Conservation (phyloP, 1,284 basidiomycete species). For the Irpex sp. region DNA sequence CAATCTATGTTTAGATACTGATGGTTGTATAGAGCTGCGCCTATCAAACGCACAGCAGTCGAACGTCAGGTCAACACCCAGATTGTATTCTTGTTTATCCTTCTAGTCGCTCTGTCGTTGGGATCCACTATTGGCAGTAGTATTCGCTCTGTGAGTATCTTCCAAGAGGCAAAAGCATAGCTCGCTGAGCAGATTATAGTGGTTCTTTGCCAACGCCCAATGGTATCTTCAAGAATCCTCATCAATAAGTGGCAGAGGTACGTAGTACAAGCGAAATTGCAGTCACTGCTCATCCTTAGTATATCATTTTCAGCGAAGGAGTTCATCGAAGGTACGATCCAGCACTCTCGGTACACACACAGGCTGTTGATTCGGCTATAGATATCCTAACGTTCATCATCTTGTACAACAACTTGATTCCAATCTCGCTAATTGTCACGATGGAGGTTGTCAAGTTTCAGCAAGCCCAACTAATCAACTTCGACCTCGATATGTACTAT, state of each 20-base stretch:
- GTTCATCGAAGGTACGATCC: conserved; percentile 71
- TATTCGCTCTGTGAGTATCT: conserved; percentile 56
- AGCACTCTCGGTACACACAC: background rate
- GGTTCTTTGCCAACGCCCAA: conserved; percentile 78
- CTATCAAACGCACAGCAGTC: conserved; percentile 94
- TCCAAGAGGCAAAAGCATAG: background rate
- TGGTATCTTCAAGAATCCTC: conserved; percentile 75
- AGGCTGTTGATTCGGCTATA: conserved; percentile 20
- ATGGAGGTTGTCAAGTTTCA: conserved; percentile 99
- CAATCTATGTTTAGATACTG: conserved; percentile 1
- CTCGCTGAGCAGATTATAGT: conserved; percentile 30
- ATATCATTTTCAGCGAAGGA: conserved; percentile 48
- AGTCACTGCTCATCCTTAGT: conserved; percentile 1
- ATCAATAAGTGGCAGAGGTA: conserved; percentile 58
- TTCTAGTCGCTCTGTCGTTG: conserved; percentile 83
- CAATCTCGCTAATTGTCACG: conserved; percentile 98
- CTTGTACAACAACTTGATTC: conserved; percentile 98
- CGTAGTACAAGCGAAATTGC: conserved; percentile 18
- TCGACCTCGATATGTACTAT: conserved; percentile 96
- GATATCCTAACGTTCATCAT: conserved; percentile 99
- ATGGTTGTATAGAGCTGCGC: conserved; percentile 62
- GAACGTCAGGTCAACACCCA: conserved; percentile 96
- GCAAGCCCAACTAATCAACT: conserved; percentile 96
- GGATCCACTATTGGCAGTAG: conserved; percentile 91
- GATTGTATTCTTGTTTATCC: conserved; percentile 92